phyloP scores from a whole-genome alignment of 495 filamentous ascomycete species.

The Penicillium dipodomyicola region DNA sequence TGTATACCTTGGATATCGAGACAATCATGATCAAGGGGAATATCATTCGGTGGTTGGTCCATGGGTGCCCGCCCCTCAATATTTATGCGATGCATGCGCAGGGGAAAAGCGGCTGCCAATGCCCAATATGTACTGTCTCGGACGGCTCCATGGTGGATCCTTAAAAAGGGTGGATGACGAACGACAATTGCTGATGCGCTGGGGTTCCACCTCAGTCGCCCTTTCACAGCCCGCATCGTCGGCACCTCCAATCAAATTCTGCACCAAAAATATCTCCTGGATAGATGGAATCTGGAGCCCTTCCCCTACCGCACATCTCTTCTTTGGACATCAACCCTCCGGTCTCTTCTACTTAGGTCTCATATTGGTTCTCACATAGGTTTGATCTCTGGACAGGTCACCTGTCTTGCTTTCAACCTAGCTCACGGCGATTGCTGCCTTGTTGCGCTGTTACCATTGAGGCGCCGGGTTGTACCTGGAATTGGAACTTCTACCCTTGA shows the following conservation, averaged over 20 bases:
- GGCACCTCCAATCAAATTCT: conserved; percentile 26
- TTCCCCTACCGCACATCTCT: background rate
- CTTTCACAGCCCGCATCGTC: conserved; percentile 15
- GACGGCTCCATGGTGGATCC: conserved; percentile 21
- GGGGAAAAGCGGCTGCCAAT: conserved; percentile 5
- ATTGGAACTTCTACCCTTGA: background rate
- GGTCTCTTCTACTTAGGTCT: background rate
- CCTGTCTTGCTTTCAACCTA: background rate
- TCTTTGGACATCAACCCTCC: background rate
- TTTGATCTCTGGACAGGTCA: conserved; percentile 8
- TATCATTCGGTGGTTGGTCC: background rate
- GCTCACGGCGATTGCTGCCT: background rate
- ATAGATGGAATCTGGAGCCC: conserved; percentile 9
- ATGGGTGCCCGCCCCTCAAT: background rate
- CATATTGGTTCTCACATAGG: background rate
- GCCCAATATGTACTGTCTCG: conserved; percentile 15
- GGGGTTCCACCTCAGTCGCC: conserved; percentile 20
- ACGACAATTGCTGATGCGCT: conserved; percentile 14
- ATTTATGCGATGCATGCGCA: conserved; percentile 3
- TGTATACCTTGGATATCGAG: background rate
- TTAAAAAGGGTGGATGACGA: conserved; percentile 19
- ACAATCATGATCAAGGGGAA: background rate
- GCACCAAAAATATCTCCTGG: conserved; percentile 33
- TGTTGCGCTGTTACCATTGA: background rate
- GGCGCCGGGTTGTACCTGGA: background rate